Base-by-base conservation (phyloP, 768 basidiomycete species). In the Lactifluus echinatus region DNA sequence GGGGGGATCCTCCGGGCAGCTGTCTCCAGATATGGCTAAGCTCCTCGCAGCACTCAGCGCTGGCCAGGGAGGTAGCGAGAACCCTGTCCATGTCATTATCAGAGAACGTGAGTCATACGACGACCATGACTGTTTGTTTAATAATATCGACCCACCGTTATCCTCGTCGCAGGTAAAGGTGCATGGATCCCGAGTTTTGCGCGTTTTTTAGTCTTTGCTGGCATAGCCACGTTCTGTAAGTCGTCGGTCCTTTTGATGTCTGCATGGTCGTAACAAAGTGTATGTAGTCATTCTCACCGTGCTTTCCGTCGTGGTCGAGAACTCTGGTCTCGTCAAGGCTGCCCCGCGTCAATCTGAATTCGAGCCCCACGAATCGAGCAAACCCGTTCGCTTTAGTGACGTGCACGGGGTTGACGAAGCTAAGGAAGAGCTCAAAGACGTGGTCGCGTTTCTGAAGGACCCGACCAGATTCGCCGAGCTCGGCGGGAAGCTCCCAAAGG, bases 391-490 rank as follows among this genome's bases (percentile, higher is more conserved):
- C 65, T 98, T 99, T 67, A 84, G 81, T 61, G 96, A 99, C 71
- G 93, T 99, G 5, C 94, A 98, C 63, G 96, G 96, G 29, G 88
- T 95, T 26, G 96, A 98, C 64, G 96, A 99, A 71, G 96, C 89
- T 34, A 98, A 98, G 72, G 83, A 87, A 67, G 93, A 94, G 77
- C 77, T 97, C 31, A 83, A 89, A 77, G 95, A 97, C 67, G 83
- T 97, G 39, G 93, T 97, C 46, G 88, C 89, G 63, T 99, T 97
- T 75, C 73, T 99, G 57, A 94, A 90, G 69, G 91, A 98, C 68
- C 96, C 96, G 2, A 80, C 87, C 14, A 80, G 82, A 23, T 99
- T 98, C 71, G 83, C 90, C 8, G 82, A 85, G 26, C 80, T 99
- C 1, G 96, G 96, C 43, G 96, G 96, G 12, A 93, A 89, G 70